Evolutionary conservation across 2,329 filamentous ascomycete genomes (phyloP).

Genomic region (Sphaerulina populicola): DNA sequence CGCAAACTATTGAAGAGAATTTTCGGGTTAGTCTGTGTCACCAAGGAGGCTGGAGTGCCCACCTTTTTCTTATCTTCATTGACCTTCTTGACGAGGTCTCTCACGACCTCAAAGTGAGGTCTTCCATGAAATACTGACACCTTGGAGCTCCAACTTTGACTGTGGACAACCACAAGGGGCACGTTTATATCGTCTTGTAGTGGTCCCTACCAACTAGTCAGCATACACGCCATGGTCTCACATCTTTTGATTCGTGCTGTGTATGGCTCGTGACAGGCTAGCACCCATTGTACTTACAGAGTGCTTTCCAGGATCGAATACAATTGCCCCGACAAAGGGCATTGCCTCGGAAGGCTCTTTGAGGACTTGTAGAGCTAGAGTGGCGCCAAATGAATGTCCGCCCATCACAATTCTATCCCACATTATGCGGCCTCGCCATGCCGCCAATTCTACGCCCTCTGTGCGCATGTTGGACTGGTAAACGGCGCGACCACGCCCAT

Average conservation of each 20-base stretch:
- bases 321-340: slow-evolving; percentile 50
- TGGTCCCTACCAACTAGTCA: slow-evolving; percentile 36
- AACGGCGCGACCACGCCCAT: slow-evolving; percentile 32
- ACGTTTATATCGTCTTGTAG: slow-evolving; percentile 53
- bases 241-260: too few relatives aligned
- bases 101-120: slow-evolving; percentile 57
- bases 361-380: slow-evolving; percentile 54
- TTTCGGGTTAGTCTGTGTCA: neutral
- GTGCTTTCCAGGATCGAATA: slow-evolving; percentile 58
- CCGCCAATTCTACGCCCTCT: slow-evolving; percentile 42
- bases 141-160: slow-evolving; percentile 55
- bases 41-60: neutral
- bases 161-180: slow-evolving; percentile 55
- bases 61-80: slow-evolving; percentile 37
- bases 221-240: too few relatives aligned
- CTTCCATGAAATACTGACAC: slow-evolving; percentile 53
- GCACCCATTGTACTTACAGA: slow-evolving; percentile 28
- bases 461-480: slow-evolving; percentile 41
- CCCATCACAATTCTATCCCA: slow-evolving; percentile 49
- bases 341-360: slow-evolving; percentile 39
- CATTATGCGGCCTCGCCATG: slow-evolving; percentile 50
- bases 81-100: slow-evolving; percentile 46
- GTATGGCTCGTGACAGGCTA: too few relatives aligned
- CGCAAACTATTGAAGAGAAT: slow-evolving; percentile 12
- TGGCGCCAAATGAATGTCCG: slow-evolving; percentile 60